A percentile compares a stretch with the other conserved stretches of the same genome.
Evolutionary conservation across 352 stramenopile species (phyloP).

Genomic region (Pythium dissotocum): DNA sequence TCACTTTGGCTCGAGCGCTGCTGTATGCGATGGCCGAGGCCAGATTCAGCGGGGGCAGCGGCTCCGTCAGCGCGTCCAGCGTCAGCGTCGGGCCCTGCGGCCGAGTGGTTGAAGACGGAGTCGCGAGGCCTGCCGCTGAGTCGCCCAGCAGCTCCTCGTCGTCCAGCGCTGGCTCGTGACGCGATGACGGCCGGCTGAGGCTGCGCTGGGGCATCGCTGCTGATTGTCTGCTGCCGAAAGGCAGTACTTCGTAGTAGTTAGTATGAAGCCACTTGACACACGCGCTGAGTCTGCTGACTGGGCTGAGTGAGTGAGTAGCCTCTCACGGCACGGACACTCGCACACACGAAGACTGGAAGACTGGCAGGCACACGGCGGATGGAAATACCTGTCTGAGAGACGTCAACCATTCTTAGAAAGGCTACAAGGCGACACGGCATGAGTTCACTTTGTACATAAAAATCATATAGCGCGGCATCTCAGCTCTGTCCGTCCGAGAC

Average conservation of each 20-base stretch:
- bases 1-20: conserved; percentile 2
- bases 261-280: neutral
- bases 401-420: neutral
- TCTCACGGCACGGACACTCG: too few species aligned
- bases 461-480: conserved; percentile 5
- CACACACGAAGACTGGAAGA: too few species aligned
- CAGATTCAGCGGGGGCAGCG: conserved; percentile 9
- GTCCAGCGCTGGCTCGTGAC: neutral
- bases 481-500: neutral
- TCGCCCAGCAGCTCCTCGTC: conserved; percentile 2
- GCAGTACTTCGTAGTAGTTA: too few species aligned
- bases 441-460: conserved; percentile 4
- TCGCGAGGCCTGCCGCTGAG: neutral
- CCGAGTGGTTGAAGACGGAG: neutral
- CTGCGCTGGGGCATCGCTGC: neutral
- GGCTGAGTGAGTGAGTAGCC: too few species aligned
- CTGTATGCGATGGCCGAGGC: conserved; percentile 8
- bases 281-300: too few species aligned
- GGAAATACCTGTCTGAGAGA: too few species aligned
- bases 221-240: too few species aligned
- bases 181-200: conserved; percentile 1
- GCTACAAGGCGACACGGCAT: neutral
- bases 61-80: neutral
- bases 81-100: neutral
- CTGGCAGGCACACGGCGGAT: too few species aligned